Evolutionary conservation across 2,329 filamentous ascomycete species (phyloP).

Genomic region (Diaporthe ilicicola): DNA sequence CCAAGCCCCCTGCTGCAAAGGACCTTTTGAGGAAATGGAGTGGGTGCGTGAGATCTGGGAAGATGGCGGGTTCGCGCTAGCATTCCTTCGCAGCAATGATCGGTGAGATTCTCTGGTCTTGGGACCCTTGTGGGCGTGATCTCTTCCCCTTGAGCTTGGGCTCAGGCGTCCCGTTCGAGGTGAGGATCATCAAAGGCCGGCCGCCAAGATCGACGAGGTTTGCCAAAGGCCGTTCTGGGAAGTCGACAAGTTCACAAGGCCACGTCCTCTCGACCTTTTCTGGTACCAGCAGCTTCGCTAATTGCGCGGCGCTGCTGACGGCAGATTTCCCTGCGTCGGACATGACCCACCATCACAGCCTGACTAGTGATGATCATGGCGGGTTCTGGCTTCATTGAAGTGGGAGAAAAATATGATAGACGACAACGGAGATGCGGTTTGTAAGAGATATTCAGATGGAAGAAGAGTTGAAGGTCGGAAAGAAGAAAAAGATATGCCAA

Average conservation of each 20-base stretch:
- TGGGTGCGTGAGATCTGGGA: conserved; percentile 1
- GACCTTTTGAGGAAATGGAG: background rate
- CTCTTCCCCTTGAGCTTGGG: background rate
- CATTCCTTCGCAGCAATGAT: background rate
- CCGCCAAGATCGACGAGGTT: background rate
- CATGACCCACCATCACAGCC: background rate
- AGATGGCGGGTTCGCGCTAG: conserved; percentile 2
- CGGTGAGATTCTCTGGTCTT: background rate
- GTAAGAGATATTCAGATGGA: background rate
- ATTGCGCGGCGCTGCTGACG: conserved; percentile 15
- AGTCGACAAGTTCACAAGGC: background rate
- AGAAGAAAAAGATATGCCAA: background rate
- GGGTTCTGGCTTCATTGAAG: background rate
- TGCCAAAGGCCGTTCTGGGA: background rate
- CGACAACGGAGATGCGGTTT: background rate
- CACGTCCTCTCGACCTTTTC: background rate
- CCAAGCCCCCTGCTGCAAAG: background rate
- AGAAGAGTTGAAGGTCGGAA: background rate
- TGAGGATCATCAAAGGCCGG: background rate
- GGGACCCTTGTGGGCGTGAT: background rate
- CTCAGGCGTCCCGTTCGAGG: background rate
- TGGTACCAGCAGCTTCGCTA: conserved; percentile 1
- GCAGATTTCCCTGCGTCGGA: background rate
- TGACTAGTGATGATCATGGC: background rate
- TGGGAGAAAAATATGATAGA: background rate